Conservation (phyloP, 2,329 filamentous ascomycete species). For the Penicillium rolfsii region DNA sequence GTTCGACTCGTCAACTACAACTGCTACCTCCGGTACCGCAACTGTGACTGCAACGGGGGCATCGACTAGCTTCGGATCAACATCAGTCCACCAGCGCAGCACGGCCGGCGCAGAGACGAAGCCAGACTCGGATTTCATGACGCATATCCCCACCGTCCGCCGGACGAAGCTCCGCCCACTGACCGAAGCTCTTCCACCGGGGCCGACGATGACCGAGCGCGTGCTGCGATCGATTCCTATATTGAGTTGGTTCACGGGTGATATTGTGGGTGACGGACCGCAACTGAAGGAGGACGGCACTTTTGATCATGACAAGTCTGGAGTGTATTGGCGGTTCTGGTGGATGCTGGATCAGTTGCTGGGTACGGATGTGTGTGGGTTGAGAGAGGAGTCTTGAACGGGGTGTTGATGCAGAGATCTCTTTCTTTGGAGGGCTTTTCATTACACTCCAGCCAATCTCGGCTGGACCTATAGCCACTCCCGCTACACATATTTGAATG, state of each 20-base stretch:
- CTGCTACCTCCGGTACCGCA: conserved; percentile 49
- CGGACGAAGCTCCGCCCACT: conserved; percentile 68
- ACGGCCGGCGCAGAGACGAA: conserved; percentile 33
- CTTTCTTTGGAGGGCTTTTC: background rate
- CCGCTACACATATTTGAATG: background rate
- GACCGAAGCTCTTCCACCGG: conserved; percentile 71
- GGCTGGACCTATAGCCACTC: background rate
- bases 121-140: conserved; percentile 51
- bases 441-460: background rate
- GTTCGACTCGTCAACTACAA: conserved; percentile 41
- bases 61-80: conserved; percentile 19
- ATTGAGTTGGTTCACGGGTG: conserved; percentile 69
- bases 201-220: conserved; percentile 66
- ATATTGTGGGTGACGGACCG: conserved; percentile 53
- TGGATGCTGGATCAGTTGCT: conserved; percentile 59
- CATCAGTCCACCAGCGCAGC: conserved; percentile 35
- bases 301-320: conserved; percentile 71
- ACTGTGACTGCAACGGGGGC: conserved; percentile 32
- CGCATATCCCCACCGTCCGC: conserved; percentile 68
- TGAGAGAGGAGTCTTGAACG: conserved; percentile 54
- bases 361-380: conserved; percentile 65
- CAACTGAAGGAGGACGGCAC: conserved; percentile 50
- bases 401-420: background rate
- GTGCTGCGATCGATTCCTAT: conserved; percentile 69
- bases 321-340: conserved; percentile 64